Evolutionary conservation across 2,329 filamentous ascomycete species (phyloP).

Genomic region (Periconia sp.): DNA sequence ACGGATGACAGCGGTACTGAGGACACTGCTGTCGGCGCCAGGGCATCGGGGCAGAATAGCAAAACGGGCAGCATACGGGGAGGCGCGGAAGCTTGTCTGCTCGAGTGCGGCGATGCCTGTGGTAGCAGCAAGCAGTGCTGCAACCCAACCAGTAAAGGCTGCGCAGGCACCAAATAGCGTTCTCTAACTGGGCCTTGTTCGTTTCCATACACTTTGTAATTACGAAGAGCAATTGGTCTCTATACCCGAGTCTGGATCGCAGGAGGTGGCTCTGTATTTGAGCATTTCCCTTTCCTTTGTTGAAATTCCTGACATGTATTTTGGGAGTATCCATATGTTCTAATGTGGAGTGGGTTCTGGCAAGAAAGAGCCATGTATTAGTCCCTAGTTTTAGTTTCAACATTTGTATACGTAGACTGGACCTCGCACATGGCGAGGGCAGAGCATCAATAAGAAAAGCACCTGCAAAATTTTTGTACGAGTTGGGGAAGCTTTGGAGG

Average conservation of each 20-base stretch:
- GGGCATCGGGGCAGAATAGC: constrained; percentile 21
- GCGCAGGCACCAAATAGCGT: background rate
- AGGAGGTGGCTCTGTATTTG: background rate
- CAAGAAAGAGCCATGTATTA: too few species aligned
- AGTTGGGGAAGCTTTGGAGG: too few species aligned
- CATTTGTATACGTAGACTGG: too few species aligned
- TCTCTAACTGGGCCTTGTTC: background rate
- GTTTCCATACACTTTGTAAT: background rate
- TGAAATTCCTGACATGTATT: background rate
- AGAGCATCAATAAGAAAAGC: too few species aligned
- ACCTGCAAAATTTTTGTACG: too few species aligned
- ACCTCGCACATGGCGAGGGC: too few species aligned
- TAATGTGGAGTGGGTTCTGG: too few species aligned
- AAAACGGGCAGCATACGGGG: constrained; percentile 42
- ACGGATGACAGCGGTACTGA: constrained; percentile 33
- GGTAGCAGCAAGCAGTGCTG: constrained; percentile 47
- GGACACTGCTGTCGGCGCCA: constrained; percentile 25
- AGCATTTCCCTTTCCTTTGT: background rate
- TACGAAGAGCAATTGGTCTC: background rate
- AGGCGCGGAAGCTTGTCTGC: constrained; percentile 41
- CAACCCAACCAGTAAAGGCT: constrained; percentile 23
- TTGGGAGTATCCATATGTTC: too few species aligned
- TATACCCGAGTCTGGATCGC: too few species aligned
- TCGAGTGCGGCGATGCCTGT: constrained; percentile 49
- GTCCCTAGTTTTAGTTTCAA: too few species aligned